These are phyloP conservation scores for Acer negundo DNA, from an alignment of 345 rosid species.

Conservation along the genomic window DNA sequence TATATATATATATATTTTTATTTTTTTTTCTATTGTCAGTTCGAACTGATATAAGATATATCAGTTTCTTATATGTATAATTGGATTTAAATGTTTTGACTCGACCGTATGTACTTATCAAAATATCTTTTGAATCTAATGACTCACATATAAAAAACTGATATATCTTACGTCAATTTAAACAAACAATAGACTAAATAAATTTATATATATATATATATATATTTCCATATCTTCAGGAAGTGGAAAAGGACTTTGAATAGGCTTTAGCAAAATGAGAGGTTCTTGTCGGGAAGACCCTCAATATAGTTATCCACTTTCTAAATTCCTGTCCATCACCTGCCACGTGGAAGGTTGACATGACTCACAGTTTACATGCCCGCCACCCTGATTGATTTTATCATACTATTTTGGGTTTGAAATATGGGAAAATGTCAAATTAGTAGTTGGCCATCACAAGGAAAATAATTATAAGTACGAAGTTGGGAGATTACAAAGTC, in stretches of 20 bases:
- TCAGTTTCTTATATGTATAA: too few relatives aligned
- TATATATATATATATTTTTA: too few relatives aligned
- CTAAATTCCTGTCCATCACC: background rate
- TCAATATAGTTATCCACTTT: background rate
- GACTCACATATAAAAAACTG: too few relatives aligned
- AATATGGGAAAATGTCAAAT: constrained; percentile 19
- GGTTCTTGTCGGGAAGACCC: constrained; percentile 17
- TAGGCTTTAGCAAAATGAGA: constrained; percentile 17
- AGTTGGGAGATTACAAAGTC: constrained; percentile 12
- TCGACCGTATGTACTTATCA: too few relatives aligned
- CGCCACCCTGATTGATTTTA: background rate
- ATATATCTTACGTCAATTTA: too few relatives aligned
- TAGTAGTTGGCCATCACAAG: constrained; percentile 29
- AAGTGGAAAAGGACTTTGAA: constrained; percentile 24
- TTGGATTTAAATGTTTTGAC: too few relatives aligned
- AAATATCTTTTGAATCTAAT: too few relatives aligned
- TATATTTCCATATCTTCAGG: constrained; percentile 18
- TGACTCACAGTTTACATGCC: background rate
- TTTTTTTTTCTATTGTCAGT: too few relatives aligned
- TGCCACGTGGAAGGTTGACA: constrained; percentile 10
- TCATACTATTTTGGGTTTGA: background rate
- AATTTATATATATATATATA: too few relatives aligned
- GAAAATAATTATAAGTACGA: constrained; percentile 9
- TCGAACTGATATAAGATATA: too few relatives aligned
- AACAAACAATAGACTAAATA: too few relatives aligned